Conservation (phyloP, 805 yeast species). For the Schizosaccharomyces octosporus region DNA sequence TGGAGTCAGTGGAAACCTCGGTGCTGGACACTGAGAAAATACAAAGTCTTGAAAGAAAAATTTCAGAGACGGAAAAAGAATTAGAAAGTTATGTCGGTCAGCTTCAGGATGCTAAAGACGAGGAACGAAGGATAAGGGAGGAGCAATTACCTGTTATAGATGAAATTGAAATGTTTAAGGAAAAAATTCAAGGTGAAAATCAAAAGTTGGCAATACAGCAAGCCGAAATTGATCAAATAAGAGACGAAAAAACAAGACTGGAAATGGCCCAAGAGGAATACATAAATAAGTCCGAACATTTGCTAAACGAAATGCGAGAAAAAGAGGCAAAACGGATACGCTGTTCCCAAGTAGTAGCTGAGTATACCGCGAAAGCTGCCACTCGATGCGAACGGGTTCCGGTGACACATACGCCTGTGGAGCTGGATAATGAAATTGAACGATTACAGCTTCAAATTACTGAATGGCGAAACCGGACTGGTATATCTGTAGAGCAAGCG, state of each 20-base stretch:
- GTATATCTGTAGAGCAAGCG: slow-evolving; percentile 6
- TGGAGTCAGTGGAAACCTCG: background rate
- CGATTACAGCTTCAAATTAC: background rate
- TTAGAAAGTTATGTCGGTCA: background rate
- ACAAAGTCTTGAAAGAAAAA: background rate
- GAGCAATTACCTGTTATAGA: background rate
- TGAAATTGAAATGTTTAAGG: background rate
- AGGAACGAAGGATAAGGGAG: background rate
- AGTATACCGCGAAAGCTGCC: background rate
- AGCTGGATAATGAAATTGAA: slow-evolving; percentile 1
- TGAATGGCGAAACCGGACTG: slow-evolving; percentile 1
- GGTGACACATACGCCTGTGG: slow-evolving; percentile 1
- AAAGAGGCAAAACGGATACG: background rate
- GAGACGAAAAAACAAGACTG: background rate
- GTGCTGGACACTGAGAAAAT: background rate
- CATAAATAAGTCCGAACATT: background rate
- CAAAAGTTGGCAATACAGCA: background rate
- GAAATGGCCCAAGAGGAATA: background rate
- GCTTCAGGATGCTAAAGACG: background rate
- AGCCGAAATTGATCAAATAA: background rate
- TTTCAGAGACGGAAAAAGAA: background rate
- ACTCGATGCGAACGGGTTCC: background rate
- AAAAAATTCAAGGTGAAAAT: background rate
- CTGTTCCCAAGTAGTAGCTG: background rate
- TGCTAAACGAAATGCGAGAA: background rate